phyloP scores from a whole-genome alignment of 345 rosid genomes.

The Eutrema heterophyllum region DNA sequence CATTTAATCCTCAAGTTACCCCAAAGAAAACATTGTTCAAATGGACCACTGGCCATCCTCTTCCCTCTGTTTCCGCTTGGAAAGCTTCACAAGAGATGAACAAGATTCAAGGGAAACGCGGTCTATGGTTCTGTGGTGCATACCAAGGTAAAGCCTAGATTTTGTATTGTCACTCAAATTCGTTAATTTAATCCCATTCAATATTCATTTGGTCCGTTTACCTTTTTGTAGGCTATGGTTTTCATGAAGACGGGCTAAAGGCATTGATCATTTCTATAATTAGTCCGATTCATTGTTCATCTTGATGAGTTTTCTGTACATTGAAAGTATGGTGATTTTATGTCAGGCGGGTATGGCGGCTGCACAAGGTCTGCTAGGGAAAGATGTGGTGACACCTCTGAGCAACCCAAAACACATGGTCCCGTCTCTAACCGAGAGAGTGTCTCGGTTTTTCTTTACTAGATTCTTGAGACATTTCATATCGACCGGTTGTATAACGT shows the following conservation, averaged over 20 bases:
- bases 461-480: slow-evolving; percentile 62
- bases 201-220: neutral
- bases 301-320: neutral
- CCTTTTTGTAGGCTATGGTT: slow-evolving; percentile 55
- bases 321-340: neutral
- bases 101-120: slow-evolving; percentile 65
- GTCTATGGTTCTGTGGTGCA: slow-evolving; percentile 82
- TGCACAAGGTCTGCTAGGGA: slow-evolving; percentile 52
- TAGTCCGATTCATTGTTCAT: neutral
- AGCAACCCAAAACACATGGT: slow-evolving; percentile 67
- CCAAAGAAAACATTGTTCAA: slow-evolving; percentile 53
- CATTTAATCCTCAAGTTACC: slow-evolving; percentile 52
- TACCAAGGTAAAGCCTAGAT: slow-evolving; percentile 46
- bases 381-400: slow-evolving; percentile 30
- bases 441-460: slow-evolving; percentile 59
- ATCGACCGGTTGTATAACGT: slow-evolving; percentile 57
- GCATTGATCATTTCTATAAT: slow-evolving; percentile 23
- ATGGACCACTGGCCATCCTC: slow-evolving; percentile 69
- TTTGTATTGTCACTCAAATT: neutral
- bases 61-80: slow-evolving; percentile 68
- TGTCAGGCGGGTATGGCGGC: slow-evolving; percentile 56
- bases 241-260: slow-evolving; percentile 86
- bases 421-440: slow-evolving; percentile 55
- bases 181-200: neutral
- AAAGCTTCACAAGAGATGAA: slow-evolving; percentile 62